Evolutionary conservation across 2,329 filamentous ascomycete genomes (phyloP), one percentile per base, ranked within the genome.

Genomic region (Xylaria sp.): DNA sequence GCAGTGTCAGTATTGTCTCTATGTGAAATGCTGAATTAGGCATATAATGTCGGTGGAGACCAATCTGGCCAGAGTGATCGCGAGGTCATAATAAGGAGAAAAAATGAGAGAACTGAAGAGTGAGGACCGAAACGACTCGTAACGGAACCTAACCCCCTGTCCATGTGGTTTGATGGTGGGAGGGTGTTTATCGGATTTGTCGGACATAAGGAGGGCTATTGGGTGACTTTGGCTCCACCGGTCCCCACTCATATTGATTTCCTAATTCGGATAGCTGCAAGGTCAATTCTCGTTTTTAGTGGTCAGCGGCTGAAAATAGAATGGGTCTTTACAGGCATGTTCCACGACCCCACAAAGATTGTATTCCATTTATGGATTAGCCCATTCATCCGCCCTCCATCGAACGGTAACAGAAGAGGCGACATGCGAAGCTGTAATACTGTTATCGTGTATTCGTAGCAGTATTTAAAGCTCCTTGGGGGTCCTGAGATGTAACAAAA

Each of bases 21-120:
- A 46, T 34, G 15, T 34, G 15, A 50, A 39, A 8, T 64, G 39
- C 61, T 28, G 6, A 57, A 50, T 39, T 15, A 23, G 52, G 61
- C 10, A 64, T 64, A 57, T 15, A 64, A 64, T 64, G 34, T 41
- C 13, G 15, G 31, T 64, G 61, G 61, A 39, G 52, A 57, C 46
- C 37, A 41, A 41, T 39, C 8, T 41, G 3, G 9, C 46, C 8
- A 3, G 10, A 39, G 31, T 1, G 25, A 12, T 13, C 3, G 7
- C 13, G 20, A 8, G 13, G 28, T 3, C 15, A 28, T 25, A 25
- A 37, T 25, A 4, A 28, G 5, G 3, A 28, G 9, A 6, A 8
- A 18, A 28, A 2, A 15, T 3, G 12, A 15, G 25, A 13, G 15
- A 3, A 10, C 28, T 23, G 12, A 2, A 20, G 31, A 41, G 52